Base-by-base conservation (phyloP, 805 yeast species). In the Scheffersomyces lignosus region DNA sequence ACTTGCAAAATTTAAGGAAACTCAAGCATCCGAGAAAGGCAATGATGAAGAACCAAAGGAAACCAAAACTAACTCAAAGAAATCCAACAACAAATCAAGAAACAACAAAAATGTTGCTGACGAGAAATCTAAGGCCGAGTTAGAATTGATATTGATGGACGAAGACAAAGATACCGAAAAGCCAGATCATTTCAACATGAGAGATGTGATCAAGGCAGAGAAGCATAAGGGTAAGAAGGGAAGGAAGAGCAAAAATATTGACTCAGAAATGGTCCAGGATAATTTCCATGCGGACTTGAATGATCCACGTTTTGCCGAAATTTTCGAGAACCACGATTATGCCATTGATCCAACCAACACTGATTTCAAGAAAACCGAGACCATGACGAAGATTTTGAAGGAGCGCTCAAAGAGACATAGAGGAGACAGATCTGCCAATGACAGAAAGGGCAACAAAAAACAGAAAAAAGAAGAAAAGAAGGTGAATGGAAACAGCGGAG, bases 311-410 rank as follows among this genome's bases (percentile, higher is more conserved):
- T 93, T 93, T 70, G 74, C 74, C 31, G 95, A 84, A 47, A 71
- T 89, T 45, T 87, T 83, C 54, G 88, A 88, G 52, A 82, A 80
- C 44, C 96, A 87, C 45, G 93, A 84, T 44, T 93, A 80, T 63
- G 96, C 96, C 9, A 89, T 95, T 56, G 99, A 95, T 62, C 95
- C 97, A 15, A 82, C 95, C 15, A 80, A 75, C 54, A 85, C 95
- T n/a, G 96, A 87, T 58, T 91, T 78, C 71, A 89, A 86, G 66
- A 80, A 83, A 62, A 90, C 98, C 1, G 68, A 78, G 13, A 88
- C 93, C 17, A 90, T 91, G 96, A 81, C 83, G 56, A 74, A 82
- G 59, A 77, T 93, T 38, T 63, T 93, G 66, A 72, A 78, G 30
- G 96, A 89, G 62, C 77, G 96, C 47, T 73, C 76, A 28, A 78